These are phyloP conservation scores for Cladosporium oxysporum DNA, from an alignment of 2,329 filamentous ascomycete genomes.

Conservation along the genomic window DNA sequence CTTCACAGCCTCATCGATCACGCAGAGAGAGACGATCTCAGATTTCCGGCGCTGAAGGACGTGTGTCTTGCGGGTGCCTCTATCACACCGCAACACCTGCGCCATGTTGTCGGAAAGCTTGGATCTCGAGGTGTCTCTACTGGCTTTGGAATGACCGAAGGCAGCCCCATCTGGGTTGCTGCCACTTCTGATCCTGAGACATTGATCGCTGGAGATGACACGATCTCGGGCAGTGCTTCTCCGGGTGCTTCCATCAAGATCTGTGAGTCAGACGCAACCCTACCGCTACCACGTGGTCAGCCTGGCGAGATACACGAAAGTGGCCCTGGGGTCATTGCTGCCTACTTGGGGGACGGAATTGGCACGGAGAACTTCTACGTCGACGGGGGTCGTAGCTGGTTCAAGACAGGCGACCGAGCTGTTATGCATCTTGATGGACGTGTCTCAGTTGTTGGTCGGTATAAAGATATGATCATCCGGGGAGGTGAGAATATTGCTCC, in stretches of 20 bases:
- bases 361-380: constrained; percentile 20
- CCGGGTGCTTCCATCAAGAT: neutral
- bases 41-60: neutral
- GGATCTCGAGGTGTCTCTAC: neutral
- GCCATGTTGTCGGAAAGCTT: neutral
- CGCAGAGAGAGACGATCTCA: neutral
- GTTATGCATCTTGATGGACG: constrained; percentile 21
- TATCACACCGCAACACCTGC: neutral
- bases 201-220: neutral
- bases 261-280: constrained; percentile 10
- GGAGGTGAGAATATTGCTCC: constrained; percentile 26
- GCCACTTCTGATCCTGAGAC: neutral
- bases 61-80: constrained; percentile 3
- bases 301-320: constrained; percentile 6
- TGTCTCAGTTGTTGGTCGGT: constrained; percentile 22
- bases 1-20: constrained; percentile 10
- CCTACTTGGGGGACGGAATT: constrained; percentile 16
- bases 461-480: constrained; percentile 27
- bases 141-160: constrained; percentile 7
- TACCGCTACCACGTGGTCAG: constrained; percentile 19
- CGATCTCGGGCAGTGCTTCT: neutral
- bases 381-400: constrained; percentile 20
- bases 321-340: constrained; percentile 15
- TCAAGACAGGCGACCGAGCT: constrained; percentile 24
- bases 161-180: neutral